Conservation (phyloP, 306 rosid species). For the Cotoneaster glaucophyllus region DNA sequence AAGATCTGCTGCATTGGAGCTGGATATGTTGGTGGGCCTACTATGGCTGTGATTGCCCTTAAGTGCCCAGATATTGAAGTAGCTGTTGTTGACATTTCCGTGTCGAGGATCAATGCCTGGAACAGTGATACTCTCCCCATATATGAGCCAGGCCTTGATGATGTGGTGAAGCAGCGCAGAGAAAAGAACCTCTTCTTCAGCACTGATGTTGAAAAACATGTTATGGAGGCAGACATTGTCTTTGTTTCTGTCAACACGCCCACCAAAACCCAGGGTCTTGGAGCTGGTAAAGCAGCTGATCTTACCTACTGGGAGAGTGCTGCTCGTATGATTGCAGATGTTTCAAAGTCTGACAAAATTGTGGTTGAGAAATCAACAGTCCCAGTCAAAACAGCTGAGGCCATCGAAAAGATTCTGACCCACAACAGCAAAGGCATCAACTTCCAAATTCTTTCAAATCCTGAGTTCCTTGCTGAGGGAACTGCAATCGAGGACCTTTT, state of each 20-base stretch:
- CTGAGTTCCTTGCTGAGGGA: constrained; percentile 93
- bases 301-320: constrained; percentile 95
- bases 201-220: constrained; percentile 71
- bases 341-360: constrained; percentile 73
- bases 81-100: constrained; percentile 35
- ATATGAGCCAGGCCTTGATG: constrained; percentile 35
- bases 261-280: constrained; percentile 84
- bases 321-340: constrained; percentile 93
- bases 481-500: constrained; percentile 69
- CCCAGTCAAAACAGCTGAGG: constrained; percentile 94
- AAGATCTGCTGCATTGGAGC: constrained; percentile 97
- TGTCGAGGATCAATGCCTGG: constrained; percentile 29
- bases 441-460: constrained; percentile 82
- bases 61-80: constrained; percentile 37
- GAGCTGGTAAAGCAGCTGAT: constrained; percentile 95
- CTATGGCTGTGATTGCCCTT: constrained; percentile 76
- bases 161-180: constrained; percentile 32
- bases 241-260: constrained; percentile 95
- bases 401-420: constrained; percentile 78
- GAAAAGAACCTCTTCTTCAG: constrained; percentile 35
- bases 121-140: constrained; percentile 33
- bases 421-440: constrained; percentile 88
- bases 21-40: constrained; percentile 93
- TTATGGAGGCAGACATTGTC: constrained; percentile 70
- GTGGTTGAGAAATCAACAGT: constrained; percentile 93